Conservation (phyloP, 2,329 filamentous ascomycete species). For the Myriosclerotinia curreyana region DNA sequence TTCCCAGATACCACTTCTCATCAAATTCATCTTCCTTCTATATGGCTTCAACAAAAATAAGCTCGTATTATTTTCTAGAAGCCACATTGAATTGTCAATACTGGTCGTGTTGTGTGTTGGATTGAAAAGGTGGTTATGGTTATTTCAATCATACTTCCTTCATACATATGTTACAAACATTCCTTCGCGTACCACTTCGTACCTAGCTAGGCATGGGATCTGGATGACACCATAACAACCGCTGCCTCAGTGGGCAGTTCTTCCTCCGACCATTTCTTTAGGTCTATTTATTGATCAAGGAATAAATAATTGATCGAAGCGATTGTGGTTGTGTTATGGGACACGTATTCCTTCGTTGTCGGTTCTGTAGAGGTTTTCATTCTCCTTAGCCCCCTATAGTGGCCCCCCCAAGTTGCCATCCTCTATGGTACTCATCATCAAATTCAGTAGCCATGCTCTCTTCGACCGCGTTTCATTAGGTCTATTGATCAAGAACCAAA, state of each 20-base stretch:
- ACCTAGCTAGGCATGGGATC: no score
- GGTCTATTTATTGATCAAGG: background rate
- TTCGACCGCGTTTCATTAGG: no score
- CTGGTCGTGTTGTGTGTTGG: background rate
- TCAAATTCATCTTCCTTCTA: background rate
- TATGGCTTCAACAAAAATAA: background rate
- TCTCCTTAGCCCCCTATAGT: no score
- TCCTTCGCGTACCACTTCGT: background rate
- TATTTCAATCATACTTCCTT: background rate
- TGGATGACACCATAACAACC: background rate
- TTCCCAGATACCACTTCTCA: background rate
- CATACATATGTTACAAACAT: background rate
- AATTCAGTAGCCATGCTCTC: background rate
- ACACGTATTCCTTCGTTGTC: background rate
- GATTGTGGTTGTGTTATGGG: background rate
- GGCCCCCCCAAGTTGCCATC: background rate
- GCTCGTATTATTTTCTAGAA: background rate
- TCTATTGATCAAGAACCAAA: no score
- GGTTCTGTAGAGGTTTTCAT: background rate
- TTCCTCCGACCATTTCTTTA: background rate
- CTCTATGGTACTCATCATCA: background rate
- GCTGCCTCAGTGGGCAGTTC: background rate
- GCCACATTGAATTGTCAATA: background rate
- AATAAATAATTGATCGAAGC: background rate
- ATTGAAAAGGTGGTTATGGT: background rate